Percentiles rank a stretch among this genome's conserved stretches.
phyloP scores from a whole-genome alignment of 2,329 filamentous ascomycete genomes.

The Aschersonia sp. region DNA sequence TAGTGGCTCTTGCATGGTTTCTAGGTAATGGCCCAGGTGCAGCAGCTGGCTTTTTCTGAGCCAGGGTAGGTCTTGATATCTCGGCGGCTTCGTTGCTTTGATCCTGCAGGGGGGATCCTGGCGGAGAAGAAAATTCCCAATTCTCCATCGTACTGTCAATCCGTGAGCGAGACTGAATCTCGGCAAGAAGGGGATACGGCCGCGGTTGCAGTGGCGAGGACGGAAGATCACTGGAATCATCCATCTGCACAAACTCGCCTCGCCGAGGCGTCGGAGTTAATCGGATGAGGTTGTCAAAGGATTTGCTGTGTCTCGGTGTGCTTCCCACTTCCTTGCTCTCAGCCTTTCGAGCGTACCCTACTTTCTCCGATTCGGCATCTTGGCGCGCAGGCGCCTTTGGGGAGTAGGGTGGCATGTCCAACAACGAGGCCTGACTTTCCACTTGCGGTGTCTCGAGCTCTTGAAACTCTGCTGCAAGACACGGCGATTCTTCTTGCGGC shows the following conservation, averaged over 20 bases:
- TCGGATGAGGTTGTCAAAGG: conserved; percentile 37
- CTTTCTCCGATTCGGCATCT: conserved; percentile 6
- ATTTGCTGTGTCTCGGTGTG: conserved; percentile 29
- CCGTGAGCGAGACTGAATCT: conserved; percentile 35
- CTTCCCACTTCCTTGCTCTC: conserved; percentile 18
- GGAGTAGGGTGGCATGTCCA: conserved; percentile 46
- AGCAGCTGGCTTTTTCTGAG: too few species aligned
- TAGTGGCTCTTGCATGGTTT: not conserved
- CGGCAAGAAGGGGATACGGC: conserved; percentile 34
- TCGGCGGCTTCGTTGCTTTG: conserved; percentile 11
- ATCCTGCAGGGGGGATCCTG: conserved; percentile 30
- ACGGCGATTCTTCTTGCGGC: conserved; percentile 47
- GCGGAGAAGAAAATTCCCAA: conserved; percentile 45
- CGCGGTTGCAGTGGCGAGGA: conserved; percentile 44
- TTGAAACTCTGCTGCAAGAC: conserved; percentile 64
- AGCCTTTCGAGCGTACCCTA: conserved; percentile 4
- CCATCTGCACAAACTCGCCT: conserved; percentile 32
- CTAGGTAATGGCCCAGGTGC: conserved; percentile 4
- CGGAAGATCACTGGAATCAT: conserved; percentile 37
- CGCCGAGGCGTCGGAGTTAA: conserved; percentile 48
- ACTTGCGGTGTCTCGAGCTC: conserved; percentile 63
- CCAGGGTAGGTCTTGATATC: not conserved
- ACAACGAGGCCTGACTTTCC: conserved; percentile 51
- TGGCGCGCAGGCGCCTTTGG: conserved; percentile 10
- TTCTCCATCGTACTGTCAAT: conserved; percentile 17